Percentiles rank a stretch among this genome's conserved stretches.
phyloP scores from a whole-genome alignment of 2,329 filamentous ascomycete genomes.

The Colletotrichum sidae region DNA sequence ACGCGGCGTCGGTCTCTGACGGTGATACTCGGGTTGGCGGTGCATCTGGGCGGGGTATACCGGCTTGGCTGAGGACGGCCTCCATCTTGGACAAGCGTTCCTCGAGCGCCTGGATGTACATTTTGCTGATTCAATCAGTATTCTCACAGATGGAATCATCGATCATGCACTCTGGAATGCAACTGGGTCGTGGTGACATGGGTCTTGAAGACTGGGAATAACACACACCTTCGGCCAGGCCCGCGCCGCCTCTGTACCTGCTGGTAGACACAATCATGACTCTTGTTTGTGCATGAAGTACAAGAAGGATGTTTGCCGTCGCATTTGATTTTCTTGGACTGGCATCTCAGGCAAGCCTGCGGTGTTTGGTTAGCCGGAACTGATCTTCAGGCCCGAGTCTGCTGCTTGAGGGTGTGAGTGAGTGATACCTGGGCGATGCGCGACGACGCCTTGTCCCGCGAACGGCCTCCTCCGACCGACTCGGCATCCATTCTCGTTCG shows the following conservation, averaged over 20 bases:
- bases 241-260: slow-evolving; percentile 34
- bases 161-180: too few relatives aligned
- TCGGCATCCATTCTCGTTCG: slow-evolving; percentile 14
- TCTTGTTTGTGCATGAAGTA: slow-evolving; percentile 23
- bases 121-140: slow-evolving; percentile 17
- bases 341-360: slow-evolving; percentile 35
- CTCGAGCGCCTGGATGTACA: slow-evolving; percentile 33
- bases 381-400: too few relatives aligned
- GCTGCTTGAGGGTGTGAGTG: too few relatives aligned
- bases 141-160: too few relatives aligned
- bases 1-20: slow-evolving; percentile 31
- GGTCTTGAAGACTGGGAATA: too few relatives aligned
- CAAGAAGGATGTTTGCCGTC: slow-evolving; percentile 32
- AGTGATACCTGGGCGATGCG: slow-evolving; percentile 26
- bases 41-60: slow-evolving; percentile 25
- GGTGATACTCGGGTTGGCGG: slow-evolving; percentile 26
- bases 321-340: slow-evolving; percentile 36
- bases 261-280: slow-evolving; percentile 32
- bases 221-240: slow-evolving; percentile 28
- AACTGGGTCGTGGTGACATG: too few relatives aligned
- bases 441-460: slow-evolving; percentile 10
- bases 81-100: slow-evolving; percentile 37
- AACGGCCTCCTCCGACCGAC: slow-evolving; percentile 12
- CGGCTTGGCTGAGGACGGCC: slow-evolving; percentile 24
- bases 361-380: background rate